A percentile compares a stretch with the other conserved stretches of the same genome.
Conservation (phyloP, 495 filamentous ascomycete species). For the Aspergillus ostianus region DNA sequence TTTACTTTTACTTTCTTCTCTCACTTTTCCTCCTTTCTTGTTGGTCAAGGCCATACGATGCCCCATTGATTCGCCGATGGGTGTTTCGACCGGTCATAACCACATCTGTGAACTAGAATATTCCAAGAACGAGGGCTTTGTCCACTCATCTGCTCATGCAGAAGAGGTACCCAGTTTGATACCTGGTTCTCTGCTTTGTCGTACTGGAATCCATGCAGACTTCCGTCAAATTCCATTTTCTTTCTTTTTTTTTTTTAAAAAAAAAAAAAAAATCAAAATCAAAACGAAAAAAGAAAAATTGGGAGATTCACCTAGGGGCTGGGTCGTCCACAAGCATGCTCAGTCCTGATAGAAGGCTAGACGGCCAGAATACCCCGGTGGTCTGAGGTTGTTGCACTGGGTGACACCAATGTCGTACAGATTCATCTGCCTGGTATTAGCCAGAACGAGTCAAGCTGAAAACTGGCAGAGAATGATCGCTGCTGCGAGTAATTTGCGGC, state of each 20-base stretch:
- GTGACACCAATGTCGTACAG: slow-evolving; percentile 20
- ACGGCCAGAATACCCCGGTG: slow-evolving; percentile 20
- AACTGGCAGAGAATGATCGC: slow-evolving; percentile 11
- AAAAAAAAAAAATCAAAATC: background rate
- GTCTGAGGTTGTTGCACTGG: slow-evolving; percentile 17
- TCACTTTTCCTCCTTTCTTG: slow-evolving; percentile 9
- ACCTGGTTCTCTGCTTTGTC: slow-evolving; percentile 14
- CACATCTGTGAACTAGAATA: slow-evolving; percentile 9
- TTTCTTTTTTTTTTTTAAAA: background rate
- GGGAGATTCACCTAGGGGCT: slow-evolving; percentile 19
- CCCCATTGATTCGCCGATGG: slow-evolving; percentile 3
- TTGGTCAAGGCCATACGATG: background rate
- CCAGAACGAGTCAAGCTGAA: slow-evolving; percentile 16
- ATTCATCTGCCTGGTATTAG: slow-evolving; percentile 16
- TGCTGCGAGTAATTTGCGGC: slow-evolving; percentile 7
- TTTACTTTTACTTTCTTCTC: slow-evolving; percentile 16
- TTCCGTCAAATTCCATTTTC: slow-evolving; percentile 20
- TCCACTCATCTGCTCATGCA: slow-evolving; percentile 13
- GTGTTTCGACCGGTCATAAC: slow-evolving; percentile 9
- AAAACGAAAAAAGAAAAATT: background rate
- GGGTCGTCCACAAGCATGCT: slow-evolving; percentile 13
- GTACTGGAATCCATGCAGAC: slow-evolving; percentile 22
- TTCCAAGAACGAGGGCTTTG: slow-evolving; percentile 8
- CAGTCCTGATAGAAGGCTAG: slow-evolving; percentile 14
- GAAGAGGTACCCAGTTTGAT: slow-evolving; percentile 16